Conservation (phyloP, 23 red algal species). For the Cyanidioschyzon merolae region DNA sequence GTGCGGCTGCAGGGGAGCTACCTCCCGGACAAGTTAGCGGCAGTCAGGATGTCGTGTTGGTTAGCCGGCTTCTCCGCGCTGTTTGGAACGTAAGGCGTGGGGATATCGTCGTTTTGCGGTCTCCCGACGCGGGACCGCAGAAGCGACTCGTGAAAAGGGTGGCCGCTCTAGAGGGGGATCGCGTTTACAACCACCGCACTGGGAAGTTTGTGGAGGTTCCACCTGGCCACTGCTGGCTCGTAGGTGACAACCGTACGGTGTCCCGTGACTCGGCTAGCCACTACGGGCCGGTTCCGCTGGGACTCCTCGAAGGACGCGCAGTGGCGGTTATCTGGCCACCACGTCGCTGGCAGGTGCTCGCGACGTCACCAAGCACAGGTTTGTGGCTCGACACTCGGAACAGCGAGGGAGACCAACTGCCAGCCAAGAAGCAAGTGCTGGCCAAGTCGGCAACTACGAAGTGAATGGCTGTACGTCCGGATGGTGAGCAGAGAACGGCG, state of each 20-base stretch:
- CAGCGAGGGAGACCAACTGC: too few relatives aligned
- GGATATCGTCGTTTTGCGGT: background rate
- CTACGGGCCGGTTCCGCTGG: slow-evolving; percentile 3
- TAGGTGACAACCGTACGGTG: background rate
- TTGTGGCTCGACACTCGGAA: background rate
- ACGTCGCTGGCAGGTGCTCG: background rate
- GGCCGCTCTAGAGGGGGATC: background rate
- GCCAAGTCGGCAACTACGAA: too few relatives aligned
- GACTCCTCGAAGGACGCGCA: background rate
- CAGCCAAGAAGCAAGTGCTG: too few relatives aligned
- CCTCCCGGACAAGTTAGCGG: too few relatives aligned
- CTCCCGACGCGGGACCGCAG: background rate
- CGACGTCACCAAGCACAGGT: background rate
- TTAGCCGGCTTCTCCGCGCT: background rate
- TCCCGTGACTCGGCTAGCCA: slow-evolving; percentile 13
- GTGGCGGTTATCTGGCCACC: background rate
- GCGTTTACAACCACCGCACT: background rate
- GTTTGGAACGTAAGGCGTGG: background rate
- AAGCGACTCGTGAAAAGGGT: background rate
- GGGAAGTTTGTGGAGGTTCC: background rate
- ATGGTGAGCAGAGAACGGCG: too few relatives aligned
- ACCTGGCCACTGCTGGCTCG: background rate
- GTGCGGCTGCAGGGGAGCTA: background rate
- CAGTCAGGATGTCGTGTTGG: background rate
- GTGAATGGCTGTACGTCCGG: too few relatives aligned